These are phyloP conservation scores for Taphrina pruni DNA, from an alignment of 1,139 yeast genomes.

Conservation along the genomic window DNA sequence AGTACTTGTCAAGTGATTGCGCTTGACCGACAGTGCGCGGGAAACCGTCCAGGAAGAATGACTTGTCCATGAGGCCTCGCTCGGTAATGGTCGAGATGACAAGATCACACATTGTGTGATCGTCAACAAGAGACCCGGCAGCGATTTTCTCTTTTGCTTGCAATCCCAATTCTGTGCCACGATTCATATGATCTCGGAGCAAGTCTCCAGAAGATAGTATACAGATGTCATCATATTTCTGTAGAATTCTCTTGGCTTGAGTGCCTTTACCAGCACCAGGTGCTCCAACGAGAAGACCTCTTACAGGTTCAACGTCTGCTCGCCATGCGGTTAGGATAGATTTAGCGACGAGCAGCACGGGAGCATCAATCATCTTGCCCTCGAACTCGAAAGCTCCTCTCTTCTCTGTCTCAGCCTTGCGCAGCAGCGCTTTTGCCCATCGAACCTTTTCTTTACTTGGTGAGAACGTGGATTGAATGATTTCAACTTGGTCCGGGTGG, in stretches of 20 bases:
- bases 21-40: slow-evolving; percentile 99
- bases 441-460: slow-evolving; percentile 26
- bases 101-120: slow-evolving; percentile 98
- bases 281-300: slow-evolving; percentile 79
- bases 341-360: slow-evolving; percentile 24
- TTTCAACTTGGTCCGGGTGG: slow-evolving; percentile 32
- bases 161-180: slow-evolving; percentile 86
- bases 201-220: slow-evolving; percentile 87
- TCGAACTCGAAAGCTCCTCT: slow-evolving; percentile 37
- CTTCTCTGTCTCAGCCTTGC: slow-evolving; percentile 7
- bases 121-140: slow-evolving; percentile 93
- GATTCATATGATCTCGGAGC: slow-evolving; percentile 95
- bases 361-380: slow-evolving; percentile 40
- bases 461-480: slow-evolving; percentile 20
- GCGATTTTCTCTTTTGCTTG: slow-evolving; percentile 99
- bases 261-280: slow-evolving; percentile 97
- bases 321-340: slow-evolving; percentile 4
- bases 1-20: slow-evolving; percentile 91
- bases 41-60: slow-evolving; percentile 95
- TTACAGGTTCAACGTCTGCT: slow-evolving; percentile 26
- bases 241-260: slow-evolving; percentile 67
- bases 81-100: slow-evolving; percentile 58
- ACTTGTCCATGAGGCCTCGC: slow-evolving; percentile 23
- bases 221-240: slow-evolving; percentile 57
- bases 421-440: slow-evolving; percentile 27